Percentiles rank a stretch among this genome's conserved stretches.
Conservation (phyloP, 805 yeast genomes). For the Sugiyamaella lignohabitans region DNA sequence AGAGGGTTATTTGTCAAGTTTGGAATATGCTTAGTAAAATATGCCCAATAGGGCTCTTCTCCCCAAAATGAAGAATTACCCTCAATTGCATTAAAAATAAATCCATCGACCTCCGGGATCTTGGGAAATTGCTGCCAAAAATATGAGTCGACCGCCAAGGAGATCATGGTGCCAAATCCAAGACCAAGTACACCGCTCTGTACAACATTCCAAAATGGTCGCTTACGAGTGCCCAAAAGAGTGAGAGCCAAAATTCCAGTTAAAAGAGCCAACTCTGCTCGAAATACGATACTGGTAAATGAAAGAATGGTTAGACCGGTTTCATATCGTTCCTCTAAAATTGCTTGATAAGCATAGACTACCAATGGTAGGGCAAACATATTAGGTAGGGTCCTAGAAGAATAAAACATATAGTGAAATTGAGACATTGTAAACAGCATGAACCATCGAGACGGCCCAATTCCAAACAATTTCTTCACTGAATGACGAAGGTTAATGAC, state of each 20-base stretch:
- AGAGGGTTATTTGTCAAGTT: slow-evolving; percentile 32
- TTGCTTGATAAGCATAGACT: slow-evolving; percentile 45
- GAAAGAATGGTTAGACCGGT: slow-evolving; percentile 49
- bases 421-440: slow-evolving; percentile 54
- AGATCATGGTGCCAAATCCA: slow-evolving; percentile 42
- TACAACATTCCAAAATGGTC: slow-evolving; percentile 29
- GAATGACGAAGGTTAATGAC: slow-evolving; percentile 46
- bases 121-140: slow-evolving; percentile 55
- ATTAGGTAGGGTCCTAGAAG: slow-evolving; percentile 86
- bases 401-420: slow-evolving; percentile 74
- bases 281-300: slow-evolving; percentile 59
- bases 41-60: slow-evolving; percentile 62
- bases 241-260: slow-evolving; percentile 29
- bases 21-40: slow-evolving; percentile 53
- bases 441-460: slow-evolving; percentile 41
- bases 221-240: slow-evolving; percentile 41
- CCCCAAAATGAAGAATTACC: slow-evolving; percentile 84
- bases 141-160: slow-evolving; percentile 57
- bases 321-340: slow-evolving; percentile 45
- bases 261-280: slow-evolving; percentile 59
- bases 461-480: slow-evolving; percentile 25
- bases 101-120: slow-evolving; percentile 73
- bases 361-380: slow-evolving; percentile 69
- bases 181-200: slow-evolving; percentile 40
- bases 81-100: slow-evolving; percentile 65